A percentile compares a stretch with the other conserved stretches of the same genome.
These are phyloP conservation scores for Leccinum laetum DNA, from an alignment of 1,284 basidiomycete species.

Conservation along the genomic window DNA sequence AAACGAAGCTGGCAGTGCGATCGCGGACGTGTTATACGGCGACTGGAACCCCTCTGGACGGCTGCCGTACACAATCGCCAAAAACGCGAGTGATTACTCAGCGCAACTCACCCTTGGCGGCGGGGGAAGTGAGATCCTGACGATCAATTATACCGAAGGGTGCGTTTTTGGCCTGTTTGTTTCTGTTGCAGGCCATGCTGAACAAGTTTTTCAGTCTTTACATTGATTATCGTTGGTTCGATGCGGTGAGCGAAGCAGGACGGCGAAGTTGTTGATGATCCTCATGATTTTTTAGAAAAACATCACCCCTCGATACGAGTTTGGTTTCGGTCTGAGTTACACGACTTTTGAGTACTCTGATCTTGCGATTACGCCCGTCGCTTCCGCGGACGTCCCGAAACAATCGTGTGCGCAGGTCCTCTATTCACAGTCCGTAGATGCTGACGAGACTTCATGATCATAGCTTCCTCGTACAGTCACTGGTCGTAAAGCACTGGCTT, in stretches of 20 bases:
- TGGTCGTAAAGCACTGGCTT: no score
- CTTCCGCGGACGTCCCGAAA: slow-evolving; percentile 26
- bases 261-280: neutral
- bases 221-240: slow-evolving; percentile 63
- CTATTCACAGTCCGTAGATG: no score
- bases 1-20: slow-evolving; percentile 51
- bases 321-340: slow-evolving; percentile 74
- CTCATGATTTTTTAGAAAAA: slow-evolving; percentile 26
- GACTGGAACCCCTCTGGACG: slow-evolving; percentile 54
- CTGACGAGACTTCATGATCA: no score
- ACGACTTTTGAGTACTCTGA: slow-evolving; percentile 72
- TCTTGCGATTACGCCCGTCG: slow-evolving; percentile 46
- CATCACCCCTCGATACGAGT: slow-evolving; percentile 59
- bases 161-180: slow-evolving; percentile 24
- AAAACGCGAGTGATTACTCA: slow-evolving; percentile 33
- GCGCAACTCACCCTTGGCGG: slow-evolving; percentile 35
- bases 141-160: slow-evolving; percentile 40
- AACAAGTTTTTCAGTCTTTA: slow-evolving; percentile 35
- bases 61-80: slow-evolving; percentile 62
- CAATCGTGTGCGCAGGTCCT: no score
- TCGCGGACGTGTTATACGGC: slow-evolving; percentile 47
- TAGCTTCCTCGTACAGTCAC: no score
- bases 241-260: slow-evolving; percentile 28
- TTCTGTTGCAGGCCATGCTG: neutral
- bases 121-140: slow-evolving; percentile 23